Percentiles rank a stretch among this genome's conserved stretches.
Evolutionary conservation across 164 flowering plant species (phyloP).

Genomic region (Paratinospora sagittata): DNA sequence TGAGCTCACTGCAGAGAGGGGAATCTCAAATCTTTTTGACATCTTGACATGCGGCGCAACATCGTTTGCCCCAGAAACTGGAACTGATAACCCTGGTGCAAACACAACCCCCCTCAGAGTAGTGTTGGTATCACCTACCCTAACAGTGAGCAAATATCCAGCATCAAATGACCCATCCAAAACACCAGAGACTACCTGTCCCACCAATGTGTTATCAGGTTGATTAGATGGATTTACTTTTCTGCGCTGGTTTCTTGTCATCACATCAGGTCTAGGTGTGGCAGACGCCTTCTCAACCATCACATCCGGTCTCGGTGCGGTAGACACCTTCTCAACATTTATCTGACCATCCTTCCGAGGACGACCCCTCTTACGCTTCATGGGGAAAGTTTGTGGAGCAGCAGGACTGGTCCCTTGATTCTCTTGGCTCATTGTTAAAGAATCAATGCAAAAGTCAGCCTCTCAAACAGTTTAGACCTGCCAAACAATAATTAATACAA

Average conservation of each 20-base stretch:
- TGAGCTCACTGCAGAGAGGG: conserved; percentile 25
- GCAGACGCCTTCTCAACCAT: background rate
- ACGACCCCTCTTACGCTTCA: conserved; percentile 75
- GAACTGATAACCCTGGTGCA: conserved; percentile 65
- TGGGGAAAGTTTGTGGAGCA: conserved; percentile 24
- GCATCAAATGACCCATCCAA: conserved; percentile 79
- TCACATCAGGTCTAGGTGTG: conserved; percentile 5
- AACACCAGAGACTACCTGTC: conserved; percentile 68
- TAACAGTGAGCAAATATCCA: conserved; percentile 75
- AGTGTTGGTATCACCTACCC: conserved; percentile 53
- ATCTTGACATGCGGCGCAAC: conserved; percentile 68
- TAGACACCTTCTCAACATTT: conserved; percentile 9
- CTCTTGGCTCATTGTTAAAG: conserved; percentile 36
- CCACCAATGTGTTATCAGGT: conserved; percentile 39
- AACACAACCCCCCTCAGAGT: conserved; percentile 76
- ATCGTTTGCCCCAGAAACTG: conserved; percentile 68
- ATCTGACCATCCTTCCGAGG: conserved; percentile 43
- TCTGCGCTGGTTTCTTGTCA: conserved; percentile 19
- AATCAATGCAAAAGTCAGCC: background rate
- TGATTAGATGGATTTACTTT: conserved; percentile 17
- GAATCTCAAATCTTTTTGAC: conserved; percentile 50
- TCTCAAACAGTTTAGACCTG: conserved; percentile 3
- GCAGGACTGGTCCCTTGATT: conserved; percentile 35
- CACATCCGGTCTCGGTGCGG: conserved; percentile 3
- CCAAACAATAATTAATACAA: background rate